A percentile compares a stretch with the other conserved stretches of the same genome.
These are phyloP conservation scores for Solanum hybrid DNA, from an alignment of 305 asterid genomes.

Conservation along the genomic window DNA sequence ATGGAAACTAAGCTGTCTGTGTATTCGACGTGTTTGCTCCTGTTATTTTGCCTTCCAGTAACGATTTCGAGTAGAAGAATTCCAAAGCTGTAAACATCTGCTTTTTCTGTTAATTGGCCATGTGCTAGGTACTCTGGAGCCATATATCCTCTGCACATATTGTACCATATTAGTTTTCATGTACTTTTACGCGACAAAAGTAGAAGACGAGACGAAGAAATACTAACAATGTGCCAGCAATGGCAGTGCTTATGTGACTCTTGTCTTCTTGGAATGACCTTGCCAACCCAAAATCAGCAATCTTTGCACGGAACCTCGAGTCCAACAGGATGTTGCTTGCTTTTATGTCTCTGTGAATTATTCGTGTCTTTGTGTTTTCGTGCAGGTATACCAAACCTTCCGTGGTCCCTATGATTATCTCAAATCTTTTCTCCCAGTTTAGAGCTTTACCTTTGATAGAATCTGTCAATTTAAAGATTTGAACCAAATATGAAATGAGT, in stretches of 20 bases:
- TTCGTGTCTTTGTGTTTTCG: constrained; percentile 53
- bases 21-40: constrained; percentile 48
- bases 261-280: constrained; percentile 72
- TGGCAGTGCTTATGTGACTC: constrained; percentile 79
- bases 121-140: constrained; percentile 87
- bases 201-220: neutral
- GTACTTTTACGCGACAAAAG: neutral
- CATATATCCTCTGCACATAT: constrained; percentile 70
- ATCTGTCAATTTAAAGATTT: too few relatives aligned
- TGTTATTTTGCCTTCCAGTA: constrained; percentile 45
- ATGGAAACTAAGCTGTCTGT: constrained; percentile 47
- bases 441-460: constrained; percentile 48
- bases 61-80: constrained; percentile 75
- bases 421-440: constrained; percentile 67
- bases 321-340: constrained; percentile 78
- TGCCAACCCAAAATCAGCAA: constrained; percentile 88
- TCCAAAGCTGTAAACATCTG: constrained; percentile 78
- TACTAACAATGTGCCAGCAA: constrained; percentile 89
- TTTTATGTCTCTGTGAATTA: constrained; percentile 76
- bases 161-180: neutral
- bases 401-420: constrained; percentile 60
- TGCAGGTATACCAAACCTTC: constrained; percentile 83
- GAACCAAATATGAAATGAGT: too few relatives aligned
- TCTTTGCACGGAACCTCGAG: constrained; percentile 48
- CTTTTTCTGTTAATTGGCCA: constrained; percentile 73